Base-by-base conservation (phyloP, 176 grass and related monocot genomes). In the Musa itinerans region DNA sequence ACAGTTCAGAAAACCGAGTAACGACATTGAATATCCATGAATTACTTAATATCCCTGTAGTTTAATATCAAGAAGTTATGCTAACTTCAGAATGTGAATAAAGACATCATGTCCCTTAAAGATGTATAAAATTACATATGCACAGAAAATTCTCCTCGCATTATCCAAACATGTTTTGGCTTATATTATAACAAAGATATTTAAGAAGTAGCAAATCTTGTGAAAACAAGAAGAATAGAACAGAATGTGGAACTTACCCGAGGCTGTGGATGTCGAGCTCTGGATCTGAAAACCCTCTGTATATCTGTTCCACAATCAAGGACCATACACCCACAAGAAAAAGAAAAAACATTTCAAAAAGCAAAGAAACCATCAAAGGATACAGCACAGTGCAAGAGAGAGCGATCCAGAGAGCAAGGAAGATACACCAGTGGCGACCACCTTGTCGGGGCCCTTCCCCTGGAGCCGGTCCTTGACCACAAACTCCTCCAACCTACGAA, bases 321-420 rank as follows among this genome's bases (percentile, higher is more conserved):
- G 48, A 52, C 59, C 25, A 80, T 19, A 65, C 25, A 15, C 53
- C 50, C 29, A 53, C 1, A 72, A 55, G 12, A 13, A 34, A 13
- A 72, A 27, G 53, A 62, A 54, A 79, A 84, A 75, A 56, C 12
- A 54, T 53, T 19, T 29, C 76, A 63, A 71, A 68, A 53, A 61
- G 7, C 11, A 5, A 57, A 4, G 68, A 8, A 20, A 56, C 6
- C 10, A 11, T 20, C 10, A 22, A 53, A 89, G 90, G 95, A 98
- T 93, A 98, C 95, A 93, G n/a, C 95, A 98, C n/a, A 98, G 57
- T 68, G 95, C 86, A 52, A 98, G 82, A 64, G 88, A 98, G 17
- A 98, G 54, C 8, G 95, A 87, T n/a, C 95, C 95, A 20, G 95
- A 98, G 43, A 97, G 77, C 69, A 98, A 84, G 5, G 88, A 93